Evolutionary conservation across 2,329 filamentous ascomycete species (phyloP).

Genomic region (Periconia sp.): DNA sequence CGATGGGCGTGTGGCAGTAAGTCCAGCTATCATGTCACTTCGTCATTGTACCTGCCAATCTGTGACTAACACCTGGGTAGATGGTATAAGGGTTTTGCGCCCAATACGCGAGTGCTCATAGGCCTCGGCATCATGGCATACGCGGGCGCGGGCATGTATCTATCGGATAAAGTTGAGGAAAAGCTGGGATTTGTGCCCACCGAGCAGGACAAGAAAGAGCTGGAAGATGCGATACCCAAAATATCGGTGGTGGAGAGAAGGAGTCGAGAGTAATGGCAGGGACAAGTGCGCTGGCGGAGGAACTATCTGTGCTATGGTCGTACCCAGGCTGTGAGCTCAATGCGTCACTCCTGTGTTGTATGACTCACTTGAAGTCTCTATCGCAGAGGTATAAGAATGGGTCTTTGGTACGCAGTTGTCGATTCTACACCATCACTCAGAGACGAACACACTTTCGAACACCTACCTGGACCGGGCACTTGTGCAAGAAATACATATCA

Average conservation of each 20-base stretch:
- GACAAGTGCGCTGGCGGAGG: neutral
- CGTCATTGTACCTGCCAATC: neutral
- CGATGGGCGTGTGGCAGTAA: conserved; percentile 43
- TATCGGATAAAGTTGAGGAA: conserved; percentile 73
- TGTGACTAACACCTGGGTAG: conserved; percentile 19
- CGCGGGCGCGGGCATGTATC: conserved; percentile 71
- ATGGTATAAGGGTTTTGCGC: conserved; percentile 68
- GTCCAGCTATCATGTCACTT: conserved; percentile 5
- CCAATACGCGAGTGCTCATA: conserved; percentile 69
- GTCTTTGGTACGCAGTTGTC: too few relatives aligned
- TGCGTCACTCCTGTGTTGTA: too few relatives aligned
- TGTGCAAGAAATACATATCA: too few relatives aligned
- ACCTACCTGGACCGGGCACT: too few relatives aligned
- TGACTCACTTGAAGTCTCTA: too few relatives aligned
- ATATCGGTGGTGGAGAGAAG: conserved; percentile 48
- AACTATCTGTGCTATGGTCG: too few relatives aligned
- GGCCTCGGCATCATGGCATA: conserved; percentile 77
- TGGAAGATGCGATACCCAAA: conserved; percentile 64
- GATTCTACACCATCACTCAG: too few relatives aligned
- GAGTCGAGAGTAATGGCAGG: neutral
- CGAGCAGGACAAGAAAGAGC: conserved; percentile 69
- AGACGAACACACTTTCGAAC: too few relatives aligned
- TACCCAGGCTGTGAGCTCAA: too few relatives aligned
- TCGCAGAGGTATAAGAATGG: too few relatives aligned
- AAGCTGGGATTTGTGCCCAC: conserved; percentile 72